Evolutionary conservation across 345 rosid species (phyloP).

Genomic region (Acer yangbiense): DNA sequence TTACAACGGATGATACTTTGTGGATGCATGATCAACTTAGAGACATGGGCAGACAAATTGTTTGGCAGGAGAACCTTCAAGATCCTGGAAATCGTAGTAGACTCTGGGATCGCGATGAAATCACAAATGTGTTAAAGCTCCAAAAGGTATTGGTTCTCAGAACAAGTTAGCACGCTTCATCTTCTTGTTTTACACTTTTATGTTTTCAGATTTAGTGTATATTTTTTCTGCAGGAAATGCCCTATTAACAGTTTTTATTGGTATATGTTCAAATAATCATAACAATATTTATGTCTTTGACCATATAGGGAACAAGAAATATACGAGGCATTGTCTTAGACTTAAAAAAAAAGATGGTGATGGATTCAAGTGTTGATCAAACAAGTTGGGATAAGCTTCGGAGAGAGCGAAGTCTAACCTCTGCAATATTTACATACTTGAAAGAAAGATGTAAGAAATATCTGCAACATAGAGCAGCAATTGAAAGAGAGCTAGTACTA

Average conservation of each 20-base stretch:
- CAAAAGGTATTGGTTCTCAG: slow-evolving; percentile 37
- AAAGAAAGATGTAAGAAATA: no score
- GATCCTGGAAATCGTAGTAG: slow-evolving; percentile 57
- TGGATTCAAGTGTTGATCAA: slow-evolving; percentile 8
- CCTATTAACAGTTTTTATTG: neutral
- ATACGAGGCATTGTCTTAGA: slow-evolving; percentile 52
- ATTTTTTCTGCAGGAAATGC: neutral
- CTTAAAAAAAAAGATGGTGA: slow-evolving; percentile 21
- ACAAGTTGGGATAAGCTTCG: no score
- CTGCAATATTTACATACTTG: no score
- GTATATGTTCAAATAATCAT: neutral
- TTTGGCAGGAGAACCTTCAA: slow-evolving; percentile 14
- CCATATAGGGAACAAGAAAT: slow-evolving; percentile 42
- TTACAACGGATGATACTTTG: slow-evolving; percentile 25
- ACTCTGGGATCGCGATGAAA: slow-evolving; percentile 64
- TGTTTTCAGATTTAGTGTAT: no score
- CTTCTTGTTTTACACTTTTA: slow-evolving; percentile 1
- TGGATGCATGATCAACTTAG: slow-evolving; percentile 82
- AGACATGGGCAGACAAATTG: slow-evolving; percentile 80
- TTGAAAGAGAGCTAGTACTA: no score
- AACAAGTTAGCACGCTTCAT: neutral
- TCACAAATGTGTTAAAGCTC: slow-evolving; percentile 37
- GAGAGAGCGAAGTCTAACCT: no score
- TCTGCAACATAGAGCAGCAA: no score
- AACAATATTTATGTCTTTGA: neutral